Conservation (phyloP, 768 basidiomycete species). For the Podaxis mareebaensis region DNA sequence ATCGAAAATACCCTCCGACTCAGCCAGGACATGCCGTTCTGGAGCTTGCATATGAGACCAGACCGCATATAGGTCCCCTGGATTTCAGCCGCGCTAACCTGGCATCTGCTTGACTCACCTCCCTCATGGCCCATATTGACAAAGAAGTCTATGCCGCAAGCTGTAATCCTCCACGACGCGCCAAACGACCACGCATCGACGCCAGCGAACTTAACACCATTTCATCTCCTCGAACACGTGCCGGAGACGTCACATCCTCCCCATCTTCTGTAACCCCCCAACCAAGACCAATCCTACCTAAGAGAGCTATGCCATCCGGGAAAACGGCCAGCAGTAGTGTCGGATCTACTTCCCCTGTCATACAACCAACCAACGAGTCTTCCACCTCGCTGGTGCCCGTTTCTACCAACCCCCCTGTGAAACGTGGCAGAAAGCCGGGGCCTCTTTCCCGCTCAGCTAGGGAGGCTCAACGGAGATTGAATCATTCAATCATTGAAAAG, state of each 20-base stretch:
- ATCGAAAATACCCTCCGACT: constrained; percentile 10
- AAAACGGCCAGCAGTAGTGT: constrained; percentile 16
- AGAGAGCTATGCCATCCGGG: constrained; percentile 14
- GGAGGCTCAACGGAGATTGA: constrained; percentile 87
- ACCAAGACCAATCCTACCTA: constrained; percentile 27
- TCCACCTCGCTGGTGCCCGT: constrained; percentile 6
- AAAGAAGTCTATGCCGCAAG: constrained; percentile 32
- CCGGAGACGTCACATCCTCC: constrained; percentile 14
- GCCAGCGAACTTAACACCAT: neutral
- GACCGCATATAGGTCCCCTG: neutral
- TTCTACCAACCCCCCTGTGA: constrained; percentile 33
- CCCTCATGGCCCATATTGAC: constrained; percentile 19
- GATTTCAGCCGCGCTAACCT: neutral
- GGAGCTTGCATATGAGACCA: constrained; percentile 1
- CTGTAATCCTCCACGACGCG: constrained; percentile 40
- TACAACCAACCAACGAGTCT: constrained; percentile 4
- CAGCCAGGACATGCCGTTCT: constrained; percentile 1
- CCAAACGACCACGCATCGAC: constrained; percentile 28
- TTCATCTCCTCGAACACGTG: constrained; percentile 16
- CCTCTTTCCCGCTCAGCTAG: constrained; percentile 73
- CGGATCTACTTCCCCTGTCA: constrained; percentile 17
- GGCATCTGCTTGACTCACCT: neutral
- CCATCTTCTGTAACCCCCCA: constrained; percentile 13
- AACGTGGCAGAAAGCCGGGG: constrained; percentile 75
- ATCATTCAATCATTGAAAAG: constrained; percentile 95